phyloP scores from a whole-genome alignment of 768 basidiomycete genomes.

The Grammothele lineata region DNA sequence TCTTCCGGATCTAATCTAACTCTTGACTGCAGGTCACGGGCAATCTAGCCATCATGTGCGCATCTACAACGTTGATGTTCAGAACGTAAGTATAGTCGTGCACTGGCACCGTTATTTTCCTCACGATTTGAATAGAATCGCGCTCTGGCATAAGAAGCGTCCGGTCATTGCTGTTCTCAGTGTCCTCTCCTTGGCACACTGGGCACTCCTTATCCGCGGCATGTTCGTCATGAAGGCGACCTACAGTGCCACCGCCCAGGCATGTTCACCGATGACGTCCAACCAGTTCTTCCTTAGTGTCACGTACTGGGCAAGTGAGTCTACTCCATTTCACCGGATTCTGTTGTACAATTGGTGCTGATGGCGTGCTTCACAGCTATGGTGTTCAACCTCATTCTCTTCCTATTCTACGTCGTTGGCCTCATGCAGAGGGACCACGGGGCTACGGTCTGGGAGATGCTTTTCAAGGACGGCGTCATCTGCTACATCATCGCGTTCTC shows the following conservation, averaged over 20 bases:
- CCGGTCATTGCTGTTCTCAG: constrained; percentile 48
- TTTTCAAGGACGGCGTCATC: constrained; percentile 71
- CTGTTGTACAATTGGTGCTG: not conserved
- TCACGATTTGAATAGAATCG: constrained; percentile 44
- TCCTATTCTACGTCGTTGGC: constrained; percentile 50
- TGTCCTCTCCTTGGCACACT: constrained; percentile 56
- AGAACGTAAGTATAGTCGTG: constrained; percentile 56
- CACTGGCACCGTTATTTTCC: too few species aligned
- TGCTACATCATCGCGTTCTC: constrained; percentile 65
- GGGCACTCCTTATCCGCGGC: constrained; percentile 62
- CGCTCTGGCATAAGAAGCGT: constrained; percentile 62
- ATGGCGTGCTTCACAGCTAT: constrained; percentile 42
- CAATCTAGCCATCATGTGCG: constrained; percentile 61
- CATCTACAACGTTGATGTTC: constrained; percentile 66
- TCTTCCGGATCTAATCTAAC: not conserved
- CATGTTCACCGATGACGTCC: constrained; percentile 51
- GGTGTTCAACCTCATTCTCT: constrained; percentile 62
- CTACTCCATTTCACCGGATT: not conserved
- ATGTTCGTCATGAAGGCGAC: constrained; percentile 62
- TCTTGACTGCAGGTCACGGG: constrained; percentile 45
- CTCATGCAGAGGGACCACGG: constrained; percentile 43
- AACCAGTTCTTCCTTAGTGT: constrained; percentile 55
- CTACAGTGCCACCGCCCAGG: constrained; percentile 38
- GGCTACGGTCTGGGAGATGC: constrained; percentile 61
- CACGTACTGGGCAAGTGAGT: constrained; percentile 69